A percentile compares a stretch with the other conserved stretches of the same genome.
Evolutionary conservation across 257 asterid species (phyloP).

Genomic region (Forsythia suspensa): DNA sequence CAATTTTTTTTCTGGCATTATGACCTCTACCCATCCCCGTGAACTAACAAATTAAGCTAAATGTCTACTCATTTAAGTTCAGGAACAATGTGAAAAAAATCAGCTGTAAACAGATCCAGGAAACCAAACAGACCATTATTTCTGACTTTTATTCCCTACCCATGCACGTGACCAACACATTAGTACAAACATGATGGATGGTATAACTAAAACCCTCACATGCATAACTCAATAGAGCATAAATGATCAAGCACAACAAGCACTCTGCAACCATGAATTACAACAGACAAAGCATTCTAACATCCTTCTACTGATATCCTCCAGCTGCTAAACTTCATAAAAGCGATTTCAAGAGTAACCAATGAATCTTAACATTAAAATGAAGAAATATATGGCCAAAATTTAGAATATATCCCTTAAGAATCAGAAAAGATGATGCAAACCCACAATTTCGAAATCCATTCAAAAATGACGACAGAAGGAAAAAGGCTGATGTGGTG

Average conservation of each 20-base stretch:
- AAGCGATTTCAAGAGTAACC: neutral
- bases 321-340: neutral
- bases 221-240: neutral
- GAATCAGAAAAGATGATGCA: neutral
- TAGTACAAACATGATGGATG: neutral
- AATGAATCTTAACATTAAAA: neutral
- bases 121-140: neutral
- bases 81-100: neutral
- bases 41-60: neutral
- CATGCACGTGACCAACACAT: neutral
- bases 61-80: neutral
- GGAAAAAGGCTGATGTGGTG: neutral
- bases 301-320: neutral
- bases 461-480: neutral
- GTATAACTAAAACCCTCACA: neutral
- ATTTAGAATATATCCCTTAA: neutral
- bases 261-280: neutral
- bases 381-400: neutral
- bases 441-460: neutral
- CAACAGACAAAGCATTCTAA: neutral
- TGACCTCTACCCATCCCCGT: neutral
- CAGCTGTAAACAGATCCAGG: neutral
- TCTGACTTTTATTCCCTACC: neutral
- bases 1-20: neutral
- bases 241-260: neutral